These are phyloP conservation scores for Williopsis jadinii DNA, from an alignment of 1,139 yeast genomes.

Conservation along the genomic window DNA sequence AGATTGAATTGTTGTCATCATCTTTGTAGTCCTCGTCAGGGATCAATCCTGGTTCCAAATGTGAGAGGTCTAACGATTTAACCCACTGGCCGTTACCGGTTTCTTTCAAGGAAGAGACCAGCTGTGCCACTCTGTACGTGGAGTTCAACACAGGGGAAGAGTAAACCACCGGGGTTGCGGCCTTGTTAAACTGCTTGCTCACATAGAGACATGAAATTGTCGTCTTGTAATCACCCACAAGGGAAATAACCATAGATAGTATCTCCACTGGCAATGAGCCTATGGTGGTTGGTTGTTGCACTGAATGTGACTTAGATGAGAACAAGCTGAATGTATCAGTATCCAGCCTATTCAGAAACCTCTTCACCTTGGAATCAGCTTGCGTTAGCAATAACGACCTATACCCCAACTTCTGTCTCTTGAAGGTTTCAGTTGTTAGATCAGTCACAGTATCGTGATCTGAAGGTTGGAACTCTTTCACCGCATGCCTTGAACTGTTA, in stretches of 20 bases:
- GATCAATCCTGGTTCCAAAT: constrained; percentile 38
- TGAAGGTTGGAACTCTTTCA: background rate
- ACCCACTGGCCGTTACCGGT: constrained; percentile 52
- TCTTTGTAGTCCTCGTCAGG: constrained; percentile 22
- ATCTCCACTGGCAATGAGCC: constrained; percentile 26
- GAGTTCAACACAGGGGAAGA: constrained; percentile 49
- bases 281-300: constrained; percentile 5
- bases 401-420: constrained; percentile 16
- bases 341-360: constrained; percentile 18
- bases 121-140: constrained; percentile 72
- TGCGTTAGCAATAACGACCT: constrained; percentile 12
- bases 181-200: constrained; percentile 40
- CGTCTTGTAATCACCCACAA: constrained; percentile 25
- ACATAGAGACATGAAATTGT: constrained; percentile 41
- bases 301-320: constrained; percentile 8
- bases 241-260: constrained; percentile 18
- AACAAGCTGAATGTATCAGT: constrained; percentile 17
- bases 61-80: constrained; percentile 49
- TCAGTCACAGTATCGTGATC: background rate
- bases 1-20: constrained; percentile 19
- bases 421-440: background rate
- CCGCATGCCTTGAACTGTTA: background rate
- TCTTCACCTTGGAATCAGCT: constrained; percentile 18
- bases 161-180: constrained; percentile 52
- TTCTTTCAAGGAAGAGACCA: constrained; percentile 55